Conservation (phyloP, 1,139 yeast genomes). For the Kodamaea anthophila region DNA sequence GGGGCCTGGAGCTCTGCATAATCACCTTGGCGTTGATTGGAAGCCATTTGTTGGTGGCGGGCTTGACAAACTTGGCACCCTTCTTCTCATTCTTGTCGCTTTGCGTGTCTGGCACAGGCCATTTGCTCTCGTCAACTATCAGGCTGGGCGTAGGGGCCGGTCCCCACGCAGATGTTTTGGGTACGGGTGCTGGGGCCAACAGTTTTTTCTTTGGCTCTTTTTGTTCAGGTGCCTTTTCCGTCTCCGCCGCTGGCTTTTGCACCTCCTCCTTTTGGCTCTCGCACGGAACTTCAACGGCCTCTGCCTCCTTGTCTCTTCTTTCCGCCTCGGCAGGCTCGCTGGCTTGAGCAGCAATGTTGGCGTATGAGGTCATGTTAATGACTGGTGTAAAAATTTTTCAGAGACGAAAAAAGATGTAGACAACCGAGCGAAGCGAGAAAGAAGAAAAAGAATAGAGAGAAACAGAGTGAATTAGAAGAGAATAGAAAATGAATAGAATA, state of each 20-base stretch:
- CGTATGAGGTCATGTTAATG: constrained; percentile 29
- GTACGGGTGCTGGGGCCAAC: constrained; percentile 75
- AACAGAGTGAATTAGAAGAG: too few species aligned
- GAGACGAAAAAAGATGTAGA: too few species aligned
- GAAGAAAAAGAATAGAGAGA: too few species aligned
- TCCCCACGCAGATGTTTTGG: constrained; percentile 69
- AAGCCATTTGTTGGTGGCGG: constrained; percentile 80
- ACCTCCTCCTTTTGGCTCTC: too few species aligned
- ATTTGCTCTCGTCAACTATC: constrained; percentile 41
- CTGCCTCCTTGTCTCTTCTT: too few species aligned
- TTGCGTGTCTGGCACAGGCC: constrained; percentile 54
- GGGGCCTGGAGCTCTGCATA: constrained; percentile 32
- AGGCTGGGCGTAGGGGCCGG: constrained; percentile 10
- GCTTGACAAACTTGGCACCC: constrained; percentile 44
- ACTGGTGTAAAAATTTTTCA: too few species aligned
- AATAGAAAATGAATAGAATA: too few species aligned
- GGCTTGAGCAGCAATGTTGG: constrained; percentile 38
- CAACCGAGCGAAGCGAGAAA: too few species aligned
- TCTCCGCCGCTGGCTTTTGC: neutral
- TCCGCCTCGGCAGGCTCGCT: constrained; percentile 3
- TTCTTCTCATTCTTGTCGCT: constrained; percentile 21
- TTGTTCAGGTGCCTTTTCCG: too few species aligned
- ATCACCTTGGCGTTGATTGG: constrained; percentile 77
- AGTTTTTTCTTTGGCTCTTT: constrained; percentile 22
- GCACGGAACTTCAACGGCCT: too few species aligned